These are phyloP conservation scores for Nigrograna mackinnonii DNA, from an alignment of 2,329 filamentous ascomycete species.

Conservation along the genomic window DNA sequence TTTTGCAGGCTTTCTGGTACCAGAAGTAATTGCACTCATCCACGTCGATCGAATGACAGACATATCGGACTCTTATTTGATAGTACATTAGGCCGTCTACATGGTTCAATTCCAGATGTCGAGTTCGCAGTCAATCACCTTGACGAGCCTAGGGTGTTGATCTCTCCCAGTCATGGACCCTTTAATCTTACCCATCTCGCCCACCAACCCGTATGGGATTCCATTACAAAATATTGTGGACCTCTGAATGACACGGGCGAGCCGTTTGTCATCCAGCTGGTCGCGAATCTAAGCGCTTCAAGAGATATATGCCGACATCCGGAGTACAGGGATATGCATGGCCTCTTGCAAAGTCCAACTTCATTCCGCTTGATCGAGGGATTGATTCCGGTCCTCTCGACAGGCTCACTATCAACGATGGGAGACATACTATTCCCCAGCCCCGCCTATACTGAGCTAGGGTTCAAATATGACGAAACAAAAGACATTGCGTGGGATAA, in stretches of 20 bases:
- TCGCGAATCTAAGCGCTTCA: conserved; percentile 2
- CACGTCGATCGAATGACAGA: conserved; percentile 2
- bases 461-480: conserved; percentile 46
- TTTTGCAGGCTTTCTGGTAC: conserved; percentile 6
- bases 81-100: conserved; percentile 1
- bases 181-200: background rate
- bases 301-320: conserved; percentile 14
- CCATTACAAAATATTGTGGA: background rate
- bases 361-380: conserved; percentile 47
- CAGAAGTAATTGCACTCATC: conserved; percentile 3
- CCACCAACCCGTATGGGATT: background rate
- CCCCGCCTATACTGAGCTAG: conserved; percentile 51
- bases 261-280: background rate
- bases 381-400: conserved; percentile 53
- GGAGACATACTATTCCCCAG: conserved; percentile 55
- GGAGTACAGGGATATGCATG: conserved; percentile 49
- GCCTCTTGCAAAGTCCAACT: conserved; percentile 49
- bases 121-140: conserved; percentile 11
- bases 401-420: conserved; percentile 51
- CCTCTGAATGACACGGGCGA: background rate
- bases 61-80: conserved; percentile 1
- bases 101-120: conserved; percentile 8
- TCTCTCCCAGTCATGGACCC: conserved; percentile 1
- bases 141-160: conserved; percentile 12
- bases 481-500: conserved; percentile 52